phyloP scores from a whole-genome alignment of 768 basidiomycete species.

The Crassisporium funariophilum region DNA sequence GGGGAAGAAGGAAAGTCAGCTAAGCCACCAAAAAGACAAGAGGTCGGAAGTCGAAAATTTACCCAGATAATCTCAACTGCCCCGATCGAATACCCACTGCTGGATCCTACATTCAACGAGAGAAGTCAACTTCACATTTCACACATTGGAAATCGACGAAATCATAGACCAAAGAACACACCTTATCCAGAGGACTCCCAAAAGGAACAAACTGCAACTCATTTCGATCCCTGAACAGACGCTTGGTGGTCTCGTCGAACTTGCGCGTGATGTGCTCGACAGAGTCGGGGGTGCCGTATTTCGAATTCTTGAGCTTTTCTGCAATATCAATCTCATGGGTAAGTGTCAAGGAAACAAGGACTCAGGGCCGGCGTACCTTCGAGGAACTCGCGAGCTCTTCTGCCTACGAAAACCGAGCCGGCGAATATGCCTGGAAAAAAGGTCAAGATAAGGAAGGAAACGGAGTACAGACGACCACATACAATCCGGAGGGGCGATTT shows the following conservation, averaged over 20 bases:
- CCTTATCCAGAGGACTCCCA: constrained; percentile 76
- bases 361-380: constrained; percentile 47
- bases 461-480: constrained; percentile 23
- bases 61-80: constrained; percentile 74
- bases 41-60: constrained; percentile 1
- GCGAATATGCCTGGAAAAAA: constrained; percentile 67
- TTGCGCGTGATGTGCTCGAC: constrained; percentile 79
- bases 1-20: constrained; percentile 1
- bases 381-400: constrained; percentile 70
- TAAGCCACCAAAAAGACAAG: neutral
- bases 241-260: constrained; percentile 84
- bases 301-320: constrained; percentile 76
- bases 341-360: constrained; percentile 2
- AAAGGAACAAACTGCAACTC: constrained; percentile 75
- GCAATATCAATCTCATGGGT: constrained; percentile 3
- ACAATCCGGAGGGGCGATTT: constrained; percentile 85
- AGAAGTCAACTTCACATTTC: too few relatives aligned
- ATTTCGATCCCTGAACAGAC: constrained; percentile 69
- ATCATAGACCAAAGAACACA: too few relatives aligned
- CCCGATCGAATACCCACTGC: constrained; percentile 72
- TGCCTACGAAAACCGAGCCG: constrained; percentile 81
- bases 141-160: too few relatives aligned
- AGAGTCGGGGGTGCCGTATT: constrained; percentile 69
- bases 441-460: constrained; percentile 2
- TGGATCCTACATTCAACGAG: too few relatives aligned